Evolutionary conservation across 345 rosid species (phyloP).

Genomic region (Boechera divaricarpa): DNA sequence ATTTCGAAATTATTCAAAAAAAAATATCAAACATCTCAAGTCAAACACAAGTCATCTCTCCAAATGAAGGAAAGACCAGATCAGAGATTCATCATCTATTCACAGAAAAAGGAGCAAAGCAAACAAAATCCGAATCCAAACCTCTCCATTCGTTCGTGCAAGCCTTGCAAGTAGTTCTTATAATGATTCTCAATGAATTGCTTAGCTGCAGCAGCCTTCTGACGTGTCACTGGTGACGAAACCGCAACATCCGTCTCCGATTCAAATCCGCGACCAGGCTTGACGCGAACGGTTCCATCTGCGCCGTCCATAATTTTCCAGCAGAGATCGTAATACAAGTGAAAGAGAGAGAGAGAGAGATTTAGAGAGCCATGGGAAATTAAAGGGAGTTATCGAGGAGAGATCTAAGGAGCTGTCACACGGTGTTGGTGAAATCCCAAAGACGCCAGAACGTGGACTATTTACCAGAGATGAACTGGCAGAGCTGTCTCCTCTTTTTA

Average conservation of each 20-base stretch:
- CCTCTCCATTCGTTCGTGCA: conserved; percentile 96
- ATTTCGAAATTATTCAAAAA: not conserved
- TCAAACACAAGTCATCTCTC: conserved; percentile 36
- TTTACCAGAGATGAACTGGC: conserved; percentile 41
- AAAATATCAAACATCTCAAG: not conserved
- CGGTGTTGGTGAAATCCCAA: conserved; percentile 33
- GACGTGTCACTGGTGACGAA: conserved; percentile 94
- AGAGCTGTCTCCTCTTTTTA: conserved; percentile 40
- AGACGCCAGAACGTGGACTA: conserved; percentile 44
- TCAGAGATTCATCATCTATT: conserved; percentile 5
- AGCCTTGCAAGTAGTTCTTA: conserved; percentile 88
- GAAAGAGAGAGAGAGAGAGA: not conserved
- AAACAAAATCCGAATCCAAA: conserved; percentile 29
- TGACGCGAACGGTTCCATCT: conserved; percentile 83
- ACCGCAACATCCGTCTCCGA: conserved; percentile 70
- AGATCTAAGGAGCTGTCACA: conserved; percentile 31
- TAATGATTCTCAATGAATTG: conserved; percentile 98
- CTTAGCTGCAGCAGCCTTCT: conserved; percentile 97
- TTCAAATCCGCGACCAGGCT: conserved; percentile 67
- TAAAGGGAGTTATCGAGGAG: conserved; percentile 29
- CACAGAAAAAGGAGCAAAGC: not conserved
- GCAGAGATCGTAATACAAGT: conserved; percentile 19
- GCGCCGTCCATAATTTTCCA: conserved; percentile 70
- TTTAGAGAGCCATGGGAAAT: conserved; percentile 34
- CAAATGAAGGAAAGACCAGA: not conserved